Evolutionary conservation across 345 rosid species (phyloP).

Genomic region (Ailanthus altissimus): DNA sequence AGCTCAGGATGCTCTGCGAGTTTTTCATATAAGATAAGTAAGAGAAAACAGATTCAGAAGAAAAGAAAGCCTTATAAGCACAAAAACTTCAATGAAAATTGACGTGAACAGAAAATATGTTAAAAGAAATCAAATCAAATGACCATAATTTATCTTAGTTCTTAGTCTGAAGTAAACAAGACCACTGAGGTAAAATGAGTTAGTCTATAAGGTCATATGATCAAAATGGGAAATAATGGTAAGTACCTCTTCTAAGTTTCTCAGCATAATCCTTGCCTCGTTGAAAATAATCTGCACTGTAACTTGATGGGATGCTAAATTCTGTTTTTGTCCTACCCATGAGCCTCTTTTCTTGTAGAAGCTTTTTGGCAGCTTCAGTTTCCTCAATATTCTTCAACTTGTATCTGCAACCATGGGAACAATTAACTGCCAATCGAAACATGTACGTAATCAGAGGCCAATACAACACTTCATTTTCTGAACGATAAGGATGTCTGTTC

Average conservation of each 20-base stretch:
- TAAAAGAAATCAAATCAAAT: neutral
- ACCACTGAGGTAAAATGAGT: neutral
- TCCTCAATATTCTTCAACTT: slow-evolving; percentile 93
- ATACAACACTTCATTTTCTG: neutral
- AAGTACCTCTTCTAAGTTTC: slow-evolving; percentile 85
- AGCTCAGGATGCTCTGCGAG: slow-evolving; percentile 90
- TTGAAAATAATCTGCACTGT: slow-evolving; percentile 95
- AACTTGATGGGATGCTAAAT: slow-evolving; percentile 82
- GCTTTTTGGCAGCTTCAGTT: slow-evolving; percentile 99
- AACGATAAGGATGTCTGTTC: neutral
- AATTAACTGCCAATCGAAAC: slow-evolving; percentile 8
- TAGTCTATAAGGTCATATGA: neutral
- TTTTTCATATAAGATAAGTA: neutral
- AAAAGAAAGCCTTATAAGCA: neutral
- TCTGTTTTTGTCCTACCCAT: slow-evolving; percentile 74
- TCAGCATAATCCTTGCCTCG: slow-evolving; percentile 93
- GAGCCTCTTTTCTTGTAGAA: slow-evolving; percentile 87
- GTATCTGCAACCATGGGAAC: slow-evolving; percentile 51
- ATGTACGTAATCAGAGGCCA: neutral
- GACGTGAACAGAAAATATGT: neutral
- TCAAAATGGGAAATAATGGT: neutral
- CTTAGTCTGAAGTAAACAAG: neutral
- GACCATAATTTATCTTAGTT: neutral
- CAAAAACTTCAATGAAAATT: neutral
- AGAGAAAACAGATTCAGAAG: neutral